Evolutionary conservation across 768 basidiomycete species (phyloP), one percentile per base, ranked within the genome.

Genomic region (Pleurotus tuoliensis): DNA sequence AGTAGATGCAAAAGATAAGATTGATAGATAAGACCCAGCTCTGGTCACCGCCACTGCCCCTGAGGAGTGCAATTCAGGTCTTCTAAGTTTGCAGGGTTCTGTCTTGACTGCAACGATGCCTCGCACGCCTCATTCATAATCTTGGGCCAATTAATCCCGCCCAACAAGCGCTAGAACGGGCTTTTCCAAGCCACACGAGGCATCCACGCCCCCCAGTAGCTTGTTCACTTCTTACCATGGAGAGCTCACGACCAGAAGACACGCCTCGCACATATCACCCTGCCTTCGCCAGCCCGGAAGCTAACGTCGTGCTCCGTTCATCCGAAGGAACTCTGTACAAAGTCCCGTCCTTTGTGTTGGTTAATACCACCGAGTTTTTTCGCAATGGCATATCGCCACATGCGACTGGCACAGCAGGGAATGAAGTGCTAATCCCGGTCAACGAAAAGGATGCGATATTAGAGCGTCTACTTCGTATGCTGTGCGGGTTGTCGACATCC

Each of bases 271-370:
- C 49, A 41, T 72, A 68, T 61, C 75, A 71, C 51, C 70, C 66
- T 5, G 59, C 61, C 25, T 75, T 72, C 64, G 67, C 68, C 34
- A 63, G 64, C 18, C 61, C 66, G 20, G 69, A 73, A 41, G 71
- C 72, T 13, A 72, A 76, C 55, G 63, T 73, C 9, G 63, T 71
- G 22, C 68, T 77, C 15, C 68, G 72, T 15, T 76, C 76, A 3
- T 58, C 78, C 45, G 76, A 82, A 48, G 73, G 77, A 2, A 81
- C 79, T 25, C 65, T 76, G 51, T 87, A 86, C 66, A 76, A 77
- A 46, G 73, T 86, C 16, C 79, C 43, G 22, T 53, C 57, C 12
- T 52, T 44, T 18, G 51, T 51, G 25, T 39, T 58, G 20, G 22
- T 40, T 9, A 58, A 50, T 30, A 73, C 75, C 3, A 81, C 76